These are phyloP conservation scores for Trichoderma endophyticum DNA, from an alignment of 2,329 filamentous ascomycete species.

Conservation along the genomic window DNA sequence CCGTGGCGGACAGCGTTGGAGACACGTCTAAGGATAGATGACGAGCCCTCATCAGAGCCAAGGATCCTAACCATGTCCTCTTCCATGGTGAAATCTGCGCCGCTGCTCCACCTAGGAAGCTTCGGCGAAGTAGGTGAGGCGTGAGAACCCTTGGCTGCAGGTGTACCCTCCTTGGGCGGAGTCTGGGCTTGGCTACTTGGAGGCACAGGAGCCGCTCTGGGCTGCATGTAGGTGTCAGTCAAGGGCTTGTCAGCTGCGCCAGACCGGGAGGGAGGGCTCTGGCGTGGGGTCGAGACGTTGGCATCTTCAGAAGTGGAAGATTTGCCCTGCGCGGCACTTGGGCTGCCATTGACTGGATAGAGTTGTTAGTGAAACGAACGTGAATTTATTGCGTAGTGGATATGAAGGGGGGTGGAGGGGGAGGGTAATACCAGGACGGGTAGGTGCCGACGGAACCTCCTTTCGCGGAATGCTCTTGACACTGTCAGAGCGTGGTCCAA, in stretches of 20 bases:
- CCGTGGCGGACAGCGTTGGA: constrained; percentile 94
- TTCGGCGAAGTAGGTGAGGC: constrained; percentile 57
- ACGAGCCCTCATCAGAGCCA: constrained; percentile 70
- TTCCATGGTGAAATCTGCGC: constrained; percentile 88
- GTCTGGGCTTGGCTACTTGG: constrained; percentile 39
- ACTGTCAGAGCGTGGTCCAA: constrained; percentile 39
- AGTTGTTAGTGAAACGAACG: not conserved
- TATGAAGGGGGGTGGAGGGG: not conserved
- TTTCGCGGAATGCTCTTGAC: constrained; percentile 60
- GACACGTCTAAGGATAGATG: constrained; percentile 80
- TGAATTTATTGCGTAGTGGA: not conserved
- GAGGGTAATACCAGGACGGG: constrained; percentile 41
- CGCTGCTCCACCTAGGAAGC: constrained; percentile 70
- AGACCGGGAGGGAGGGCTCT: constrained; percentile 25
- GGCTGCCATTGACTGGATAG: constrained; percentile 28
- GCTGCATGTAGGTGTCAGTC: constrained; percentile 56
- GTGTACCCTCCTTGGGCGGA: constrained; percentile 45
- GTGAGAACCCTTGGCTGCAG: constrained; percentile 40
- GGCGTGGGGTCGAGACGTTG: constrained; percentile 22
- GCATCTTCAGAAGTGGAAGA: constrained; percentile 26
- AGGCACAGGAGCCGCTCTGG: constrained; percentile 53
- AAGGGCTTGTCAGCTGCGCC: constrained; percentile 24
- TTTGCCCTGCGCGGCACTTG: constrained; percentile 22
- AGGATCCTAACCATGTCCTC: constrained; percentile 92
- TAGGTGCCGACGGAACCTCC: constrained; percentile 49